Conservation (phyloP, 305 asterid genomes). For the Fraxinus baroniana region DNA sequence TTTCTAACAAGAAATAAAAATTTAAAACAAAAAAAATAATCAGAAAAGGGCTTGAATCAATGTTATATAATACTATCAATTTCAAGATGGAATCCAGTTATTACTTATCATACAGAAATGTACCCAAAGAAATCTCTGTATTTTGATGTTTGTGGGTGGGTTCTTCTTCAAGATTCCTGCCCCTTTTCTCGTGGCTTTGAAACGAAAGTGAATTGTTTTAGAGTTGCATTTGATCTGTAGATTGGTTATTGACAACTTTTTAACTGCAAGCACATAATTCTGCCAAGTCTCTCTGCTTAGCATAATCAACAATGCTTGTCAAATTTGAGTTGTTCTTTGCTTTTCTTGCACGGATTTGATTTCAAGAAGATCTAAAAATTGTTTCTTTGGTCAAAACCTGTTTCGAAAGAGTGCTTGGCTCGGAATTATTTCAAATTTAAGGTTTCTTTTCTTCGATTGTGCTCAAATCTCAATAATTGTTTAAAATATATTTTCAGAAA, state of each 20-base stretch:
- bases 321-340: constrained; percentile 11
- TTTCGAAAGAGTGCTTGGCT: background rate
- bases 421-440: no score
- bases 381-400: background rate
- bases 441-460: background rate
- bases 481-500: no score
- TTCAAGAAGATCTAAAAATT: background rate
- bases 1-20: constrained; percentile 27
- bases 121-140: background rate
- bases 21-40: background rate
- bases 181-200: background rate
- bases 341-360: constrained; percentile 1
- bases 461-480: no score
- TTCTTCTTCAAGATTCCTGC: background rate
- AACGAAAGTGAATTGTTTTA: background rate
- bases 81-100: constrained; percentile 16
- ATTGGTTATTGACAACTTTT: background rate
- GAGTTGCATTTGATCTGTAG: background rate
- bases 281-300: background rate
- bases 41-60: background rate
- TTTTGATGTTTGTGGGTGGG: no score
- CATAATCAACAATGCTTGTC: background rate
- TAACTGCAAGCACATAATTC: background rate
- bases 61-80: background rate
- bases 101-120: background rate